Conservation (phyloP, 2,329 filamentous ascomycete genomes). For the Alternaria atra region DNA sequence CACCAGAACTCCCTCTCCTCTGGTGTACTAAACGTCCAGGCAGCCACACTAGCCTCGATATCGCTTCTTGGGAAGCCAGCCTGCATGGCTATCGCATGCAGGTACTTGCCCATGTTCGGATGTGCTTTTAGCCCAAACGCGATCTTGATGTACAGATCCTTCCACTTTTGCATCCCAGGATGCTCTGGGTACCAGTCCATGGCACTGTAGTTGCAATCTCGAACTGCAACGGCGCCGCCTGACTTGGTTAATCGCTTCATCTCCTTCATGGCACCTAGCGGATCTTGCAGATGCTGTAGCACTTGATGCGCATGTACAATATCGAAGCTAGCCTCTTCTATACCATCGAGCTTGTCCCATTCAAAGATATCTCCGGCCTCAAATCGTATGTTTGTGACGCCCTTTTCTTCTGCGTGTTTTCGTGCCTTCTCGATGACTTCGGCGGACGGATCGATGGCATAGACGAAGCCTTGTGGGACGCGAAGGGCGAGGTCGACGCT, state of each 20-base stretch:
- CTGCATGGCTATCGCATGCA: conserved; percentile 51
- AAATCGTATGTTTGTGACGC: conserved; percentile 53
- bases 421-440: conserved; percentile 55
- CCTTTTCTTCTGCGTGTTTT: conserved; percentile 47
- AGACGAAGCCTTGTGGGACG: conserved; percentile 56
- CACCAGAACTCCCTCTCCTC: conserved; percentile 54
- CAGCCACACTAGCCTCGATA: conserved; percentile 52
- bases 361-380: conserved; percentile 54
- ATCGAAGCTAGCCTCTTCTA: conserved; percentile 59
- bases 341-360: conserved; percentile 55
- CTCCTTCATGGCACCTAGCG: conserved; percentile 60
- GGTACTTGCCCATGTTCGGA: conserved; percentile 46
- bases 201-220: conserved; percentile 48
- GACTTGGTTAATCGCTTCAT: conserved; percentile 64
- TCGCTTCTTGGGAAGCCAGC: conserved; percentile 51
- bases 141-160: conserved; percentile 45
- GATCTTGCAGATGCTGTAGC: conserved; percentile 64
- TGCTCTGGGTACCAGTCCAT: conserved; percentile 53
- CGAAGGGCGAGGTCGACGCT: conserved; percentile 55
- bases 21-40: conserved; percentile 54
- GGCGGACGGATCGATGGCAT: conserved; percentile 56
- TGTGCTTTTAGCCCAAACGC: conserved; percentile 44
- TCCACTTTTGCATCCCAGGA: conserved; percentile 46
- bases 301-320: conserved; percentile 69
- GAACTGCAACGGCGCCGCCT: conserved; percentile 62